These are phyloP conservation scores for Daldinia caldariorum DNA, from an alignment of 495 filamentous ascomycete species.

Conservation along the genomic window DNA sequence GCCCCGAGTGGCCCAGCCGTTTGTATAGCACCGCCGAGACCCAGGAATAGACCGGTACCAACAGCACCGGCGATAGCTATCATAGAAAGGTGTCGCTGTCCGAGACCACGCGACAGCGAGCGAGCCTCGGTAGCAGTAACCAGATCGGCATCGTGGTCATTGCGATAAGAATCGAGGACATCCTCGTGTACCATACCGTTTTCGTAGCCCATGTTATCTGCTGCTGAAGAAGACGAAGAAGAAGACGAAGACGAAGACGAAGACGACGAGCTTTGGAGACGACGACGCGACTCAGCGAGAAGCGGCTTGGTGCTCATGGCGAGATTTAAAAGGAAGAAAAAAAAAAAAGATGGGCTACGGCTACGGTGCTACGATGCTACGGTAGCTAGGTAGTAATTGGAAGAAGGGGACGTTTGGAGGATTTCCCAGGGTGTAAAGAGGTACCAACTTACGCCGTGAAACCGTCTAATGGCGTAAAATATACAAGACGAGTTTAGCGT, in stretches of 20 bases:
- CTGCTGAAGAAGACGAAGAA: slow-evolving; percentile 12
- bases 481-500: not conserved
- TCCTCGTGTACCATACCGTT: slow-evolving; percentile 14
- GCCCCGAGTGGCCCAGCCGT: slow-evolving; percentile 61
- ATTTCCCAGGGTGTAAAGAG: too few relatives aligned
- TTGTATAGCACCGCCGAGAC: slow-evolving; percentile 59
- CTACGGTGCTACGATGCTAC: too few relatives aligned
- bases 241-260: too few relatives aligned
- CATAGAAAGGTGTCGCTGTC: slow-evolving; percentile 61
- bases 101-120: slow-evolving; percentile 54
- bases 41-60: slow-evolving; percentile 66
- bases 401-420: too few relatives aligned
- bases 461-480: not conserved
- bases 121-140: slow-evolving; percentile 51
- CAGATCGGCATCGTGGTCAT: slow-evolving; percentile 34
- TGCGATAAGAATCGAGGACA: not conserved
- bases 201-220: slow-evolving; percentile 22
- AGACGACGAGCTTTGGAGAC: not conserved
- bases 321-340: not conserved
- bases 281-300: slow-evolving; percentile 23
- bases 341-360: not conserved
- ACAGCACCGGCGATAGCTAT: slow-evolving; percentile 58
- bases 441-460: too few relatives aligned
- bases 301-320: slow-evolving; percentile 40
- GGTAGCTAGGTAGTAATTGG: too few relatives aligned